Conservation (phyloP, 148 eudicot species). For the Rheum nobile region DNA sequence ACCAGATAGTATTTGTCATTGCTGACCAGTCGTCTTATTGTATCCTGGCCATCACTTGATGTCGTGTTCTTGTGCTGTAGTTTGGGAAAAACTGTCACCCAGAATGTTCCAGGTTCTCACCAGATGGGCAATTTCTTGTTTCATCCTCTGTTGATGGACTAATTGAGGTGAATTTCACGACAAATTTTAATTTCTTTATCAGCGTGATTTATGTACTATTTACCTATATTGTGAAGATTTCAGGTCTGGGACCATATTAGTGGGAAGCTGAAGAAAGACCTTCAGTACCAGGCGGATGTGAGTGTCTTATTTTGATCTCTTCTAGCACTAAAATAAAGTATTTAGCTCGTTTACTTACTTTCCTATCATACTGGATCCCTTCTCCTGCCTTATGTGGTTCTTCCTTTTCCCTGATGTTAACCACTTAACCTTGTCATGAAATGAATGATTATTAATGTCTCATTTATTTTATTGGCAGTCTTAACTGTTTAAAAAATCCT, state of each 20-base stretch:
- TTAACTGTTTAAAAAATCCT: neutral
- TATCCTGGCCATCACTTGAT: neutral
- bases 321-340: neutral
- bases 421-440: too few species aligned
- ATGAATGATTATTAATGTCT: neutral
- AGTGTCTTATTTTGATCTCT: conserved; percentile 13
- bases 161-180: conserved; percentile 51
- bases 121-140: conserved; percentile 96
- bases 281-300: conserved; percentile 98
- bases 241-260: conserved; percentile 98
- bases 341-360: neutral
- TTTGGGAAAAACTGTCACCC: conserved; percentile 95
- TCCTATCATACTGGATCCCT: neutral
- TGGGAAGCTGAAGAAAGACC: conserved; percentile 98
- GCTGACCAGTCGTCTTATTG: too few species aligned
- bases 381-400: neutral
- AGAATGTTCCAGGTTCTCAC: conserved; percentile 89
- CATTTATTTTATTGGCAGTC: neutral
- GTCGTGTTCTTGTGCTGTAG: conserved; percentile 28
- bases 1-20: neutral
- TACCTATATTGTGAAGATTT: neutral
- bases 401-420: neutral
- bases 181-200: too few species aligned
- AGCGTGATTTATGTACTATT: neutral
- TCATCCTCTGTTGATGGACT: conserved; percentile 98